A percentile compares a stretch with the other conserved stretches of the same genome.
Conservation (phyloP, 257 asterid genomes). For the Nicotiana tabacum region DNA sequence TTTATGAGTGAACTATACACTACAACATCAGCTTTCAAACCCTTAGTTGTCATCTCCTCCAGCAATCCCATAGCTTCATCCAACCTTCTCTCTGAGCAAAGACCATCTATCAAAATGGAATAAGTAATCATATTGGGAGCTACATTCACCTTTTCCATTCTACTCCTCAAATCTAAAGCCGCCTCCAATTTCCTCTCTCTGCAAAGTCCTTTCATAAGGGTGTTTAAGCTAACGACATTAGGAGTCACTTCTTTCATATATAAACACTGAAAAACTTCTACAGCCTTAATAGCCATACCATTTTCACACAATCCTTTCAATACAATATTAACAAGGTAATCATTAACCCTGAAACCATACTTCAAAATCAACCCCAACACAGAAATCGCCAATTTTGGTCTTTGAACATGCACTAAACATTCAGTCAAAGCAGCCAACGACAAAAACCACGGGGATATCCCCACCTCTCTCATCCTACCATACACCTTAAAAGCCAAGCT, state of each 20-base stretch:
- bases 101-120: slow-evolving; percentile 43
- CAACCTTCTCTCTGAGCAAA: slow-evolving; percentile 37
- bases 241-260: slow-evolving; percentile 27
- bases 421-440: slow-evolving; percentile 47
- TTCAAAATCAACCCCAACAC: slow-evolving; percentile 53
- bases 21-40: slow-evolving; percentile 45
- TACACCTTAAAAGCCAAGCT: slow-evolving; percentile 36
- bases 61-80: slow-evolving; percentile 38
- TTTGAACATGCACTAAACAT: slow-evolving; percentile 39
- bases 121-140: slow-evolving; percentile 41
- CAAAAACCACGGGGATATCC: slow-evolving; percentile 32
- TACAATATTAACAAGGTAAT: slow-evolving; percentile 42
- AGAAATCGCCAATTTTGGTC: slow-evolving; percentile 40
- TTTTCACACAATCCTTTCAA: slow-evolving; percentile 51
- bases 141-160: slow-evolving; percentile 45
- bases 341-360: slow-evolving; percentile 36
- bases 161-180: slow-evolving; percentile 44
- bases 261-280: slow-evolving; percentile 37
- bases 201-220: slow-evolving; percentile 58
- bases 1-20: slow-evolving; percentile 39
- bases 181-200: slow-evolving; percentile 38
- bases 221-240: slow-evolving; percentile 54
- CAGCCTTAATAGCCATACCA: slow-evolving; percentile 40
- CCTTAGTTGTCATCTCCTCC: slow-evolving; percentile 47
- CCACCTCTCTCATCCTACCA: slow-evolving; percentile 29